These are phyloP conservation scores for Erysimum cheiri DNA, from an alignment of 441 rosid genomes.

Conservation along the genomic window DNA sequence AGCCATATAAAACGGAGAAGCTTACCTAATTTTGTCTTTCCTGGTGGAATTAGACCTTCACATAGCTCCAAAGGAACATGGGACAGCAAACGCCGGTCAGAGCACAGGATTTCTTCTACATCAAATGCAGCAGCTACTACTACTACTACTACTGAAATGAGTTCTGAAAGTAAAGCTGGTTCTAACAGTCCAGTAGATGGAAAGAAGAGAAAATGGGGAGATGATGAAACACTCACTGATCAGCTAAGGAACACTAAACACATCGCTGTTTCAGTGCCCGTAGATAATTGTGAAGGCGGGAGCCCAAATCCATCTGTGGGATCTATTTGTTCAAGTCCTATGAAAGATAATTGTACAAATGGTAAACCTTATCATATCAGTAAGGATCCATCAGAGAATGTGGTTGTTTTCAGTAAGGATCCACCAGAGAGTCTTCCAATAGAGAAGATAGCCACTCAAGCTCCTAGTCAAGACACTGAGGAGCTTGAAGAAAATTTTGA, in stretches of 20 bases:
- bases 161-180: conserved; percentile 58
- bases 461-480: conserved; percentile 65
- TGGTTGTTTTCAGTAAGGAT: conserved; percentile 51
- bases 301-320: conserved; percentile 51
- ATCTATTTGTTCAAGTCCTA: conserved; percentile 49
- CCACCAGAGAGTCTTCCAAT: conserved; percentile 72
- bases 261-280: conserved; percentile 43
- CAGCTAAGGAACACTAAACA: conserved; percentile 45
- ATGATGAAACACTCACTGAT: conserved; percentile 48
- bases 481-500: conserved; percentile 73
- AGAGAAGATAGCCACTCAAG: conserved; percentile 63
- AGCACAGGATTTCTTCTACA: conserved; percentile 46
- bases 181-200: conserved; percentile 63
- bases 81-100: conserved; percentile 65
- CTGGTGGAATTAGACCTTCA: conserved; percentile 81
- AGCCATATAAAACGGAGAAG: conserved; percentile 72
- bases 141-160: conserved; percentile 31
- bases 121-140: conserved; percentile 22
- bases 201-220: conserved; percentile 70
- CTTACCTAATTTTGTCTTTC: conserved; percentile 84
- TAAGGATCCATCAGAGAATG: conserved; percentile 42
- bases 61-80: conserved; percentile 73
- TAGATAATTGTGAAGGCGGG: conserved; percentile 55
- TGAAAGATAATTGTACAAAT: conserved; percentile 46
- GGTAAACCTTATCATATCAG: conserved; percentile 45